Conservation (phyloP, 208 protist genomes). For the Porcisia hertigi region DNA sequence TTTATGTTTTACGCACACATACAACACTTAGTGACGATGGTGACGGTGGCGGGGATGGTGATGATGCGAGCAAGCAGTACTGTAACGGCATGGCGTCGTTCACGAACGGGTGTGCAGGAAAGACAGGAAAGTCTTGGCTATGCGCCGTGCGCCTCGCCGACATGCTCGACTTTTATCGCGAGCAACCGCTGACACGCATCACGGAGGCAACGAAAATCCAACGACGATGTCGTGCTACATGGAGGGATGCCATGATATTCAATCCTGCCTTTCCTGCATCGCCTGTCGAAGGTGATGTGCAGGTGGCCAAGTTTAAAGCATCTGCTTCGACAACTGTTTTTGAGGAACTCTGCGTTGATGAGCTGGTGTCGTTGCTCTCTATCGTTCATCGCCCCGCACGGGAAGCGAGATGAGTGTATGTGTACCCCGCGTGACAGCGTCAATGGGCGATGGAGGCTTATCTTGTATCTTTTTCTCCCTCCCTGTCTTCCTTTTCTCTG, state of each 20-base stretch:
- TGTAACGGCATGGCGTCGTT: not conserved
- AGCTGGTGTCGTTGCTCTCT: constrained; percentile 29
- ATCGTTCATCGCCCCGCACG: not conserved
- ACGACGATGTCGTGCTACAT: constrained; percentile 25
- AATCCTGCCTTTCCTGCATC: not conserved
- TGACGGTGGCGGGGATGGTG: not conserved
- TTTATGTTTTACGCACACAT: constrained; percentile 7
- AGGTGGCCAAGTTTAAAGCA: constrained; percentile 2
- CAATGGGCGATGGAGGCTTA: not conserved
- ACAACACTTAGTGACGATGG: not conserved
- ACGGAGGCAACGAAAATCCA: constrained; percentile 21
- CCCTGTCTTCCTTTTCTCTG: not conserved
- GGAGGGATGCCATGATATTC: not conserved
- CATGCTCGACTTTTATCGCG: constrained; percentile 39
- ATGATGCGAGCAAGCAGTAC: not conserved
- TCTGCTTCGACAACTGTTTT: constrained; percentile 27
- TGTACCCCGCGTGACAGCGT: not conserved
- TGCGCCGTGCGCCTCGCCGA: not conserved
- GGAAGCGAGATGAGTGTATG: not conserved
- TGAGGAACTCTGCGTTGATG: constrained; percentile 38
- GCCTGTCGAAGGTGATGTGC: not conserved
- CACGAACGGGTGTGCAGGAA: too few species aligned
- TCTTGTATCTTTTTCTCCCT: not conserved
- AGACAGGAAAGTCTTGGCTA: not conserved
- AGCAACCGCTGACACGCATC: constrained; percentile 27